Percentiles rank a stretch among this genome's conserved stretches.
Conservation (phyloP, 495 filamentous ascomycete genomes). For the Talaromyces proteolyticus region DNA sequence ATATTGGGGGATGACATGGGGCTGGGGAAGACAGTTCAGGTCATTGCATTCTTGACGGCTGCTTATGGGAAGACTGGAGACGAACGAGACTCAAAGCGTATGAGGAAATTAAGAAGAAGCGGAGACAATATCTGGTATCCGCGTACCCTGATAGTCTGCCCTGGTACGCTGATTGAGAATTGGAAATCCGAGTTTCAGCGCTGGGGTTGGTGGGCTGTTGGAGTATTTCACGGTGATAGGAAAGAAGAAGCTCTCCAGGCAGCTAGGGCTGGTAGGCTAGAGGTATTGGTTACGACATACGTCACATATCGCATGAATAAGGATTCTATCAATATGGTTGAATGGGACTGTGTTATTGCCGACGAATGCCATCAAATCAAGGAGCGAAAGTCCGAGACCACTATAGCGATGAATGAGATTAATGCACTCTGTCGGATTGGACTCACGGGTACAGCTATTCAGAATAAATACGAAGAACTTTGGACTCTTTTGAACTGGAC, state of each 20-base stretch:
- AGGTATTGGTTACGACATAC: slow-evolving; percentile 94
- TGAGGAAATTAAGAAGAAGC: slow-evolving; percentile 77
- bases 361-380: slow-evolving; percentile 96
- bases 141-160: slow-evolving; percentile 78
- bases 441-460: slow-evolving; percentile 92
- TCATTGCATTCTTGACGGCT: slow-evolving; percentile 87
- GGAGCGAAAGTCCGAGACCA: slow-evolving; percentile 68
- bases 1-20: slow-evolving; percentile 97
- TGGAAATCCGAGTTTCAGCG: slow-evolving; percentile 80
- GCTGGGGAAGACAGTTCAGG: slow-evolving; percentile 93
- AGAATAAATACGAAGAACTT: slow-evolving; percentile 96
- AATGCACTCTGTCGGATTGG: slow-evolving; percentile 93
- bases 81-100: slow-evolving; percentile 78
- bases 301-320: slow-evolving; percentile 75
- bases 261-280: slow-evolving; percentile 67
- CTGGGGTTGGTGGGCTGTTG: slow-evolving; percentile 96
- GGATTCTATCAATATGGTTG: slow-evolving; percentile 71
- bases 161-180: slow-evolving; percentile 81
- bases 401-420: slow-evolving; percentile 82
- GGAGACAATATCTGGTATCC: slow-evolving; percentile 71
- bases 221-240: slow-evolving; percentile 71
- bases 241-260: slow-evolving; percentile 69
- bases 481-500: slow-evolving; percentile 98
- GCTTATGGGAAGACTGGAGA: slow-evolving; percentile 95
- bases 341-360: slow-evolving; percentile 96